A percentile compares a stretch with the other conserved stretches of the same genome.
phyloP scores from a whole-genome alignment of 345 rosid species.

The rapeseed (Brassica napus) region DNA sequence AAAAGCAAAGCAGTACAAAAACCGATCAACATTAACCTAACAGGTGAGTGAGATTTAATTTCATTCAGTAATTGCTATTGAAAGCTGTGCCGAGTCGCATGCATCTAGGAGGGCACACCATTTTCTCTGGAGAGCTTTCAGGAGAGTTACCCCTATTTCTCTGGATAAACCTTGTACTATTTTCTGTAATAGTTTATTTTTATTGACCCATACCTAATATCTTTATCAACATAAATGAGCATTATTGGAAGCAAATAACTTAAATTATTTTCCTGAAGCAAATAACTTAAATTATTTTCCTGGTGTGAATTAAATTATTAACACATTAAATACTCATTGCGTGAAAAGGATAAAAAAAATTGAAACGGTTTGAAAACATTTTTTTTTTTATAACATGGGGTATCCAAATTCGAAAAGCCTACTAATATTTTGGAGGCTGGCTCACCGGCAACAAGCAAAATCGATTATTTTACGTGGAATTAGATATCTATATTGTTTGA shows the following conservation, averaged over 20 bases:
- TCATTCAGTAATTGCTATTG: not conserved
- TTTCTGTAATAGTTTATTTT: not conserved
- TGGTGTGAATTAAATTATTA: not conserved
- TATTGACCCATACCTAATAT: not conserved
- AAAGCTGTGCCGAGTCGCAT: slow-evolving; percentile 18
- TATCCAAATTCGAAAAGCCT: no score
- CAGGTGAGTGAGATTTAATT: not conserved
- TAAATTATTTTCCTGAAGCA: not conserved
- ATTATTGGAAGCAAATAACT: not conserved
- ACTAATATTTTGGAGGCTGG: no score
- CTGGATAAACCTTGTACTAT: slow-evolving; percentile 6
- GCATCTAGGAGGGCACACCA: slow-evolving; percentile 12
- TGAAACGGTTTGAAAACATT: no score
- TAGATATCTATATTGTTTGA: no score
- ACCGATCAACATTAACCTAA: slow-evolving; percentile 14
- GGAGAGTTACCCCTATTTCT: not conserved
- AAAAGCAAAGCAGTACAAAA: not conserved
- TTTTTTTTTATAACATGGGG: no score
- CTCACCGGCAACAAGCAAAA: no score
- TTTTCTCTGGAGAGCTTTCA: slow-evolving; percentile 12
- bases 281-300: not conserved
- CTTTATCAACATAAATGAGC: slow-evolving; percentile 15
- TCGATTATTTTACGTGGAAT: no score
- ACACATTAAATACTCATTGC: not conserved
- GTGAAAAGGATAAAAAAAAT: no score